phyloP scores from a whole-genome alignment of 106 monocot genomes.

The Amphibolis antarctica region DNA sequence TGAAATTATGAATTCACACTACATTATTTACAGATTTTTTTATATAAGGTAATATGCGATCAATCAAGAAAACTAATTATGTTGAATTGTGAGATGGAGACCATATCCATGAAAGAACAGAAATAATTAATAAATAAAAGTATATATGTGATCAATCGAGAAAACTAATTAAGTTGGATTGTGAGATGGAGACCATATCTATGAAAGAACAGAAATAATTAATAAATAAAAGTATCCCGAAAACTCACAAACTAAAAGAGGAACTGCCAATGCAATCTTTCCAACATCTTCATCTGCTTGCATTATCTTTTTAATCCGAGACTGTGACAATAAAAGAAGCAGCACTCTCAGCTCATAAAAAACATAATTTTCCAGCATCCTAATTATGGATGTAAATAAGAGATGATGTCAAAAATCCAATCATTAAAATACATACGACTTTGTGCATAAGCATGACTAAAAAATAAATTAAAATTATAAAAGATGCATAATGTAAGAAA shows the following conservation, averaged over 20 bases:
- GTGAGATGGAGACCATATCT: neutral
- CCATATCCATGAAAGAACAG: neutral
- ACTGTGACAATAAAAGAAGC: conserved; percentile 27
- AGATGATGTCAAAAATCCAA: neutral
- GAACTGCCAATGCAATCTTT: conserved; percentile 90
- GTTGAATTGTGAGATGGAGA: neutral
- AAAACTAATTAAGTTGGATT: neutral
- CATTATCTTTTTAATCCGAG: conserved; percentile 98
- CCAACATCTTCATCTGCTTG: conserved; percentile 98
- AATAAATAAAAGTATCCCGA: neutral
- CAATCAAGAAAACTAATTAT: neutral
- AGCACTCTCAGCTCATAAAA: neutral
- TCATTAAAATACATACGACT: neutral
- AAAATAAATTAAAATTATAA: too few species aligned
- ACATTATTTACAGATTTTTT: too few species aligned
- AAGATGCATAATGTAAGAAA: too few species aligned
- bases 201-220: neutral
- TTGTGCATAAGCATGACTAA: too few species aligned
- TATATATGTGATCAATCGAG: neutral
- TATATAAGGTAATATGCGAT: too few species aligned
- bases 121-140: neutral
- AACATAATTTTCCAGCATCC: neutral
- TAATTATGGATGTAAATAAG: neutral
- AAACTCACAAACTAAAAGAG: conserved; percentile 94
- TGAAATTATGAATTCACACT: too few species aligned